These are phyloP conservation scores for Septoria petroselini DNA, from an alignment of 2,329 filamentous ascomycete species.

Conservation along the genomic window DNA sequence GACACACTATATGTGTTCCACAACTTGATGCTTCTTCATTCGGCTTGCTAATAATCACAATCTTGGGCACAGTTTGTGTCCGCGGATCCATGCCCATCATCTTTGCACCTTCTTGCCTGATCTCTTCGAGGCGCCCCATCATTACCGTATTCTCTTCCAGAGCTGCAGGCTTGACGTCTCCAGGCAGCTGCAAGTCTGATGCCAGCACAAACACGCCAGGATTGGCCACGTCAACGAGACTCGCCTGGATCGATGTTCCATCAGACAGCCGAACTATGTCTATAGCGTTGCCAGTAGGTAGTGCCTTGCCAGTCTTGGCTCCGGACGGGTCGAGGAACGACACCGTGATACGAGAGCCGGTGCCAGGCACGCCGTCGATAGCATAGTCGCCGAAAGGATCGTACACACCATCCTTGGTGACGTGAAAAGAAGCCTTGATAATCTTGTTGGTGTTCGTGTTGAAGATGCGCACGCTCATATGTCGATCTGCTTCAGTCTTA, in stretches of 20 bases:
- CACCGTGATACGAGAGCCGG: constrained; percentile 55
- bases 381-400: constrained; percentile 51
- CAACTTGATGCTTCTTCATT: constrained; percentile 4
- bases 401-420: constrained; percentile 47
- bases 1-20: constrained; percentile 41
- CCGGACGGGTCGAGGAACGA: constrained; percentile 62
- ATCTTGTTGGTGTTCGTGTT: constrained; percentile 71
- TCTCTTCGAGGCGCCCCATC: constrained; percentile 55
- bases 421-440: constrained; percentile 57
- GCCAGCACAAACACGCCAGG: constrained; percentile 62
- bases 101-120: constrained; percentile 57
- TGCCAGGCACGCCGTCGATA: constrained; percentile 64
- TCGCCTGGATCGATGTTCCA: constrained; percentile 48
- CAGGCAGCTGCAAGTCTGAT: constrained; percentile 50
- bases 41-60: constrained; percentile 52
- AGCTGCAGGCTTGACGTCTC: constrained; percentile 53
- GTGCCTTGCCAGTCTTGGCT: constrained; percentile 59
- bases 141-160: constrained; percentile 51
- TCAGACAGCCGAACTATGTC: constrained; percentile 46
- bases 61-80: constrained; percentile 59
- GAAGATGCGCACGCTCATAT: constrained; percentile 56
- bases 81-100: constrained; percentile 58
- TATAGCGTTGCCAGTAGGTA: constrained; percentile 57
- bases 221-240: constrained; percentile 62
- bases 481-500: constrained; percentile 20